These are phyloP conservation scores for Backusella tarrabulga DNA, from an alignment of 192 early-diverging fungal species.

Conservation along the genomic window DNA sequence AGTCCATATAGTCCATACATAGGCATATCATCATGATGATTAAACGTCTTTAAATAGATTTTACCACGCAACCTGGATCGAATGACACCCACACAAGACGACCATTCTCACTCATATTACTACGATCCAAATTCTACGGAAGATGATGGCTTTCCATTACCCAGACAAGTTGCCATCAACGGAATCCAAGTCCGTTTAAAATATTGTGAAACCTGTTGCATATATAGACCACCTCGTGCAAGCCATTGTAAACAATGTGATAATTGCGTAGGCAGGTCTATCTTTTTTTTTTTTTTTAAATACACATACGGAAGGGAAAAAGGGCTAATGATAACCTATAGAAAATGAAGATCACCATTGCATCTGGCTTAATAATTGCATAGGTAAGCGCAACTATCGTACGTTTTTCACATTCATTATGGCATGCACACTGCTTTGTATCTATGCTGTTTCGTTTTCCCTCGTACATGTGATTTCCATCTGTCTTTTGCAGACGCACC, in stretches of 20 bases:
- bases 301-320: background rate
- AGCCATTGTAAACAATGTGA: conserved; percentile 89
- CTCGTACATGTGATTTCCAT: conserved; percentile 53
- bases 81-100: conserved; percentile 15
- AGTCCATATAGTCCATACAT: background rate
- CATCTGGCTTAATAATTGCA: conserved; percentile 92
- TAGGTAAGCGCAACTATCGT: conserved; percentile 81
- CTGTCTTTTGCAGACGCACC: background rate
- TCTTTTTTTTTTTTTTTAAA: background rate
- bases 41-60: conserved; percentile 31
- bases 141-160: conserved; percentile 30
- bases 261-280: conserved; percentile 75
- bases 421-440: conserved; percentile 55
- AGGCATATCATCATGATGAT: background rate
- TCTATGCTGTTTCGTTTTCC: conserved; percentile 60
- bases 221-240: conserved; percentile 85
- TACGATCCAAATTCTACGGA: background rate
- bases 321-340: conserved; percentile 15
- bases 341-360: conserved; percentile 90
- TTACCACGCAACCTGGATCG: conserved; percentile 70
- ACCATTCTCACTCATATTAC: background rate
- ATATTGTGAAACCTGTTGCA: conserved; percentile 88
- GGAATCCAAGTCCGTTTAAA: conserved; percentile 66
- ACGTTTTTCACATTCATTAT: conserved; percentile 81
- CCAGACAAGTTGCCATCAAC: conserved; percentile 61